These are phyloP conservation scores for Laburnicola sp. DNA, from an alignment of 2,329 filamentous ascomycete genomes.

Conservation along the genomic window DNA sequence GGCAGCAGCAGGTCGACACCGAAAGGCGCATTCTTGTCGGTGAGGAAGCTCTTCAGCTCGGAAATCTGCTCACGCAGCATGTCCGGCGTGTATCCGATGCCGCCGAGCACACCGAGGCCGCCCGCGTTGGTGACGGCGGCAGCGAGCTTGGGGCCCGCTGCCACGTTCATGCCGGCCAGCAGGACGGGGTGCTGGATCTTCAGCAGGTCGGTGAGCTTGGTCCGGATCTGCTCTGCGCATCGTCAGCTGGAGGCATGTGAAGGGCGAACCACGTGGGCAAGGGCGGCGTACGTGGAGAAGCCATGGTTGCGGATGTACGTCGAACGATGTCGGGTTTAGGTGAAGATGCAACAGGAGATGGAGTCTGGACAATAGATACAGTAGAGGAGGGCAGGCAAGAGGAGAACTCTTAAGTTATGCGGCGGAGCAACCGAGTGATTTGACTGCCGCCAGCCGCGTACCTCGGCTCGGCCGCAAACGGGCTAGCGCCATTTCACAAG, in stretches of 20 bases:
- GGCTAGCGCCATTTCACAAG: neutral
- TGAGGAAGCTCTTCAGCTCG: constrained; percentile 86
- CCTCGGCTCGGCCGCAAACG: constrained; percentile 24
- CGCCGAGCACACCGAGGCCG: constrained; percentile 93
- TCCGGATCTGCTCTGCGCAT: constrained; percentile 78
- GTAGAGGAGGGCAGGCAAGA: neutral
- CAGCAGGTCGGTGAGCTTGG: constrained; percentile 90
- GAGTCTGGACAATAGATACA: neutral
- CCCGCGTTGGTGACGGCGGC: constrained; percentile 97
- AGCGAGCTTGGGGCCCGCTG: constrained; percentile 92
- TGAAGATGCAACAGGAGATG: neutral
- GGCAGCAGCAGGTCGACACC: constrained; percentile 92
- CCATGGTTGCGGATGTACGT: constrained; percentile 57
- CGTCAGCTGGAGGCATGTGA: constrained; percentile 33
- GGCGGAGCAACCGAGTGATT: neutral
- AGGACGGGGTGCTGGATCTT: constrained; percentile 97
- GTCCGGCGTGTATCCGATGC: constrained; percentile 92
- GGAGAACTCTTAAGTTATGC: too few species aligned
- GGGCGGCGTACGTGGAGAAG: constrained; percentile 72
- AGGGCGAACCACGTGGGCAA: constrained; percentile 5
- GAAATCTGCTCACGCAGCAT: constrained; percentile 95
- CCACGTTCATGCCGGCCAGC: constrained; percentile 98
- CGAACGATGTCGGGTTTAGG: constrained; percentile 6
- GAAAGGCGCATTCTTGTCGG: constrained; percentile 91
- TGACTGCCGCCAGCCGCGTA: constrained; percentile 13